These are phyloP conservation scores for Chlamydomonas schloesseri DNA, from an alignment of 139 green algal species.

Conservation along the genomic window DNA sequence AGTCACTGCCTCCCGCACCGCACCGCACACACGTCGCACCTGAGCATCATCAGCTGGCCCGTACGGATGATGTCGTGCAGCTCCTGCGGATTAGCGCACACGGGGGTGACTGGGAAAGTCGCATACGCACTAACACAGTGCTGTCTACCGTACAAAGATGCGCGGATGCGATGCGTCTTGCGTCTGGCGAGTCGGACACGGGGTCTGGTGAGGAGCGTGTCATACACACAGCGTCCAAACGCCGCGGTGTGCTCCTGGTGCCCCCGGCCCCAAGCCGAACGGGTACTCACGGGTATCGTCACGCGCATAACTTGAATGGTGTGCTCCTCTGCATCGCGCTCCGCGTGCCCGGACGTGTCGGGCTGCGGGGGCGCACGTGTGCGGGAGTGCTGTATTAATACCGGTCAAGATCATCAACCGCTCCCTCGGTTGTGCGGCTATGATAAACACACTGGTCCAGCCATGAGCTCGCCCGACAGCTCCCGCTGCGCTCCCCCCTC, in stretches of 20 bases:
- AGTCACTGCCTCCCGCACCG: no score
- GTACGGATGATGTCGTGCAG: conserved; percentile 62
- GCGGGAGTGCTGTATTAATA: no score
- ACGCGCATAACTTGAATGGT: conserved; percentile 74
- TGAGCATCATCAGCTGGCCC: conserved; percentile 82
- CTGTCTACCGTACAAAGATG: no score
- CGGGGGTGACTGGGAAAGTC: background rate
- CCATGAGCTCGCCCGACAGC: background rate
- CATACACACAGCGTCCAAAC: background rate
- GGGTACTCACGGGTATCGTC: conserved; percentile 17
- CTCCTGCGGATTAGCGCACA: conserved; percentile 42
- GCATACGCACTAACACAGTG: no score
- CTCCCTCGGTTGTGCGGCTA: no score
- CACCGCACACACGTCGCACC: no score
- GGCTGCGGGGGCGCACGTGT: conserved; percentile 26
- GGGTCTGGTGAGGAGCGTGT: background rate
- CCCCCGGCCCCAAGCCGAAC: no score
- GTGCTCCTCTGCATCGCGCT: conserved; percentile 66
- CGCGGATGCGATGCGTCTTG: no score
- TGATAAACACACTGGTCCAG: no score
- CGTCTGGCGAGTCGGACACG: no score
- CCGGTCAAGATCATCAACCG: no score
- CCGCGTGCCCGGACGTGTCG: conserved; percentile 37
- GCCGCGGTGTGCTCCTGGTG: no score
- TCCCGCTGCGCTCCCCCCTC: background rate